These are phyloP conservation scores for Lactarius tabidus DNA, from an alignment of 768 basidiomycete species.

Conservation along the genomic window DNA sequence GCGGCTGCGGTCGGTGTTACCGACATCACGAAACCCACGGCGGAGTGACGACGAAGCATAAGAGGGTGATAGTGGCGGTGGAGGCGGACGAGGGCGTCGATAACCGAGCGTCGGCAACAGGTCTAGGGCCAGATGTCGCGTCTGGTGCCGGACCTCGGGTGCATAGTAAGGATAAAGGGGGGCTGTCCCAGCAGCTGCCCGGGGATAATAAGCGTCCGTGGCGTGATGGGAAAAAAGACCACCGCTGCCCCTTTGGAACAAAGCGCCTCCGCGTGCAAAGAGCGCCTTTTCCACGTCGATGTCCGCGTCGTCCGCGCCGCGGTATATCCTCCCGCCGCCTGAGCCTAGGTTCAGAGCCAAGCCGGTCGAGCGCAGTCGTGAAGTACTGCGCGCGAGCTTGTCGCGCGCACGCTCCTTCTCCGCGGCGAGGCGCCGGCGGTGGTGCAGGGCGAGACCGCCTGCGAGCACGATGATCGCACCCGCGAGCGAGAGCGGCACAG, in stretches of 20 bases:
- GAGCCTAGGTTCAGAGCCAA: slow-evolving; percentile 6
- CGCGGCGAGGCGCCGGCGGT: slow-evolving; percentile 29
- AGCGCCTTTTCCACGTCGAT: slow-evolving; percentile 23
- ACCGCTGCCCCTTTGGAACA: not conserved
- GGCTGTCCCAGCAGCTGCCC: not conserved
- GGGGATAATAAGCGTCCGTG: not conserved
- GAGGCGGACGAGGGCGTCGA: not conserved
- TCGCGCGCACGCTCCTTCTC: slow-evolving; percentile 27
- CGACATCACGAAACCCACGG: not conserved
- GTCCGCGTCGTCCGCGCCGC: not conserved
- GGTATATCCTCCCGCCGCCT: no score
- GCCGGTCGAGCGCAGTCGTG: not conserved
- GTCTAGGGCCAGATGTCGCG: not conserved
- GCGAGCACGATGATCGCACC: slow-evolving; percentile 32
- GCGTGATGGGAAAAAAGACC: not conserved
- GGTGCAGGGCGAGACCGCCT: slow-evolving; percentile 27
- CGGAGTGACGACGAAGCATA: not conserved
- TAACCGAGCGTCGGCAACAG: not conserved
- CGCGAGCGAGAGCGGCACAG: slow-evolving; percentile 35
- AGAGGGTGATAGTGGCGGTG: not conserved
- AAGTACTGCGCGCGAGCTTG: not conserved
- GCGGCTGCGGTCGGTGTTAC: not conserved
- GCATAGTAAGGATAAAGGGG: not conserved
- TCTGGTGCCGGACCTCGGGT: slow-evolving; percentile 13
- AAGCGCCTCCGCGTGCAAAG: not conserved